These are phyloP conservation scores for Rhinocladiella mackenziei DNA, from an alignment of 2,329 filamentous ascomycete genomes.

Conservation along the genomic window DNA sequence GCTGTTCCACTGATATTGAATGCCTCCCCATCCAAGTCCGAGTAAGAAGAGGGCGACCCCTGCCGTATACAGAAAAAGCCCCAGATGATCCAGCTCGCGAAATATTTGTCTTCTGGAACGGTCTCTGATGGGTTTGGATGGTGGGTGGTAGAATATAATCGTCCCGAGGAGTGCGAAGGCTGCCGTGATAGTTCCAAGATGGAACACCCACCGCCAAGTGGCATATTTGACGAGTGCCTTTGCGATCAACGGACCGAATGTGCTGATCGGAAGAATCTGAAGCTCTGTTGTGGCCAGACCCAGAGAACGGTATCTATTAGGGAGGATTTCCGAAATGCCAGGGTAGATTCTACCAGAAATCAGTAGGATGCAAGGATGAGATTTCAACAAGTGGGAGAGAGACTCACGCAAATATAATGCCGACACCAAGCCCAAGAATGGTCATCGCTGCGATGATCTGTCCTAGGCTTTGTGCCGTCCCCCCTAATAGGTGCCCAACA, in stretches of 20 bases:
- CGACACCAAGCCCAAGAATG: slow-evolving; percentile 5
- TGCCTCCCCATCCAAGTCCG: slow-evolving; percentile 43
- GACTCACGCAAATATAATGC: slow-evolving; percentile 2
- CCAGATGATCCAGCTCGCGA: slow-evolving; percentile 45
- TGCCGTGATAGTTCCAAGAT: slow-evolving; percentile 6
- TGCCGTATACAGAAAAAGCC: slow-evolving; percentile 41
- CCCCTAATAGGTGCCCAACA: slow-evolving; percentile 8
- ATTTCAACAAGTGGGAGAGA: too few species aligned
- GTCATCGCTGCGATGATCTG: slow-evolving; percentile 12
- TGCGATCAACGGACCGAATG: slow-evolving; percentile 10
- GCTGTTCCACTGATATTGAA: slow-evolving; percentile 41
- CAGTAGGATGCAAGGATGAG: too few species aligned
- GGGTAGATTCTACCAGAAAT: slow-evolving; percentile 1
- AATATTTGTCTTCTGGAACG: slow-evolving; percentile 18
- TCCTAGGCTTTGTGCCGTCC: slow-evolving; percentile 1
- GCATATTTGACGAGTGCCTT: background rate
- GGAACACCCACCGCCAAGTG: slow-evolving; percentile 9
- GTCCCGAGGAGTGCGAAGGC: slow-evolving; percentile 10
- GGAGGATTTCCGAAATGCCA: slow-evolving; percentile 10
- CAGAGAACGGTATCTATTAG: slow-evolving; percentile 9
- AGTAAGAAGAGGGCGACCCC: slow-evolving; percentile 43
- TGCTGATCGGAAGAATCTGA: slow-evolving; percentile 1
- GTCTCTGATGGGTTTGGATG: slow-evolving; percentile 1
- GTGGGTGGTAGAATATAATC: slow-evolving; percentile 8
- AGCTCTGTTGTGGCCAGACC: slow-evolving; percentile 10